Base-by-base conservation (phyloP, 495 filamentous ascomycete genomes). In the Daldinia caldariorum region DNA sequence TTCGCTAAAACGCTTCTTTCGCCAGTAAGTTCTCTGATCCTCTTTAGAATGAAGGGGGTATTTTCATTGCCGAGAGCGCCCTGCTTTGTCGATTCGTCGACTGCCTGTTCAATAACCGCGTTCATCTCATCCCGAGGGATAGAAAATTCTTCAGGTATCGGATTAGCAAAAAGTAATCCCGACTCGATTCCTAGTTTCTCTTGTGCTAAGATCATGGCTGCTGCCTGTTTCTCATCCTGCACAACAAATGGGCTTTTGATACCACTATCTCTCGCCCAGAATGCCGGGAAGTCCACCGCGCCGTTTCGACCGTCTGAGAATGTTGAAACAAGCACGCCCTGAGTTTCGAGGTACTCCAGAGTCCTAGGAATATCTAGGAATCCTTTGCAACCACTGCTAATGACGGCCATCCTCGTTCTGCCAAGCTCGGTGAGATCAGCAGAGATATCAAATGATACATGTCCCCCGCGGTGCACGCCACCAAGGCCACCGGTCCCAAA, bases 351-450 rank as follows among this genome's bases (percentile, higher is more conserved):
- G 70, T 92, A 97, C 80, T 99, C 95, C 2, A 99, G 83, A 1
- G 95, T 99, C 60, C 91, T 84, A 6, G 91, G 90, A 65, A 97
- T 91, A 74, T 99, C 95, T 9, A 99, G 81, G 77, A 99, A 99
- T 72, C 95, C 93, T 80, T 99, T 99, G 74, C 93, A 94, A 4
- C 95, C 95, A 60, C 91, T 92, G 77, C 90, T 91, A 31, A 98
- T 84, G 8, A 99, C 94, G 29, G 94, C 89, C 45, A 99, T 89
- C 9, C 92, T 86, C 3, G 95, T 99, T 32, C 94, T 85, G n/a
- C 94, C 93, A 34, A 99, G 86, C 80, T 99, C 95, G 4, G 92
- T 97, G 59, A 99, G 83, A 79, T 99, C 95, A 32, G 95, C 95
- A 64, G 94, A 97, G 55, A 98, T 89, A 76, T 99, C 95, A 88